phyloP scores from a whole-genome alignment of 2,329 filamentous ascomycete genomes.

The Arthrinium puccinioides region DNA sequence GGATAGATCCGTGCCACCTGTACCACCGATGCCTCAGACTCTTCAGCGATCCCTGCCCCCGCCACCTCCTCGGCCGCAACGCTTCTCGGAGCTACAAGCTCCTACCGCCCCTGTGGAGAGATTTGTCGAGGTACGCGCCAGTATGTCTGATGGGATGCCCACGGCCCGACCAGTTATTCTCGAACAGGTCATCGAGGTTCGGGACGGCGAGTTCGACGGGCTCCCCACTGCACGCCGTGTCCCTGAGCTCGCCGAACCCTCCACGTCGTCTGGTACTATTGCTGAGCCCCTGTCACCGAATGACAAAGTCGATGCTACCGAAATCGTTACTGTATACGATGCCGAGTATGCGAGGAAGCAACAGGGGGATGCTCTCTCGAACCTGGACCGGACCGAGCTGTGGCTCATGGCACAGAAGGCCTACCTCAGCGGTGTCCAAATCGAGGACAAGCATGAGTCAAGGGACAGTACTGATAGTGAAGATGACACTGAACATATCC shows the following conservation, averaged over 20 bases:
- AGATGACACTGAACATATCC: slow-evolving; percentile 26
- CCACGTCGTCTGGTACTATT: slow-evolving; percentile 21
- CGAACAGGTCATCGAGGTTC: slow-evolving; percentile 29
- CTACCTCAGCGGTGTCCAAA: slow-evolving; percentile 63
- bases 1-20: slow-evolving; percentile 28
- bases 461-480: no score
- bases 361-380: slow-evolving; percentile 60
- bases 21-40: slow-evolving; percentile 17
- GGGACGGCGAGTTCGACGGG: slow-evolving; percentile 17
- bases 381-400: slow-evolving; percentile 74
- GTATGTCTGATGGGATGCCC: slow-evolving; percentile 53
- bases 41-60: slow-evolving; percentile 16
- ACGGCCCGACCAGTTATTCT: slow-evolving; percentile 52
- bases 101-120: slow-evolving; percentile 54
- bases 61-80: slow-evolving; percentile 29
- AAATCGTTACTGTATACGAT: slow-evolving; percentile 65
- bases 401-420: slow-evolving; percentile 80
- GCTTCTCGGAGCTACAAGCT: slow-evolving; percentile 26
- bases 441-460: slow-evolving; percentile 34
- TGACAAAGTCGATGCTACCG: slow-evolving; percentile 51
- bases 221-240: slow-evolving; percentile 20
- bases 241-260: slow-evolving; percentile 17
- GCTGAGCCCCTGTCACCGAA: slow-evolving; percentile 32
- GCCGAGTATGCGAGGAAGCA: slow-evolving; percentile 69
- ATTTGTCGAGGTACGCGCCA: slow-evolving; percentile 52